phyloP scores from a whole-genome alignment of 2,329 filamentous ascomycete species.

The Grosmannia clavigera region DNA sequence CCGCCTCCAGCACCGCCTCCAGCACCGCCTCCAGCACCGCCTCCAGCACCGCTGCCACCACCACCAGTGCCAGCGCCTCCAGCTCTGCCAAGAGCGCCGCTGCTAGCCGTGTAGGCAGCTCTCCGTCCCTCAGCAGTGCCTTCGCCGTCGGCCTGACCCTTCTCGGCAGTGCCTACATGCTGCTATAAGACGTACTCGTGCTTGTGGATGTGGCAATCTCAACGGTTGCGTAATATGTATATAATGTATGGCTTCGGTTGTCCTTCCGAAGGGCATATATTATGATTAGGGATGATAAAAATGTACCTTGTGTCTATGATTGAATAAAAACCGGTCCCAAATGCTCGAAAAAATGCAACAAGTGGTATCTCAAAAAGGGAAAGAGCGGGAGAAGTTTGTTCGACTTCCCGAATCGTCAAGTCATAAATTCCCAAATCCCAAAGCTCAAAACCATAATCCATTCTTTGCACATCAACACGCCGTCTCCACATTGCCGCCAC shows the following conservation, averaged over 20 bases:
- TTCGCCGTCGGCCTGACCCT: slow-evolving; percentile 2
- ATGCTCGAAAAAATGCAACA: not conserved
- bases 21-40: slow-evolving; percentile 4
- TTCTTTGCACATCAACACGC: not conserved
- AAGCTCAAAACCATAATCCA: not conserved
- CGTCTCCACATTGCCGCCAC: slow-evolving; percentile 4
- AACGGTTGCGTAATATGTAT: not conserved
- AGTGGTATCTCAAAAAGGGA: not conserved
- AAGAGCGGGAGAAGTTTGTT: not conserved
- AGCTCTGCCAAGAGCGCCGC: slow-evolving; percentile 5
- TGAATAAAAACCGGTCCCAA: not conserved
- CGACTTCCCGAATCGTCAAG: too few relatives aligned
- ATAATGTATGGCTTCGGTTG: too few relatives aligned
- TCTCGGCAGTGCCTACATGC: slow-evolving; percentile 7
- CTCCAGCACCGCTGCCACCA: slow-evolving; percentile 10
- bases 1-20: slow-evolving; percentile 5
- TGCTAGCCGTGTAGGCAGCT: not conserved
- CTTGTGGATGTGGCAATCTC: not conserved
- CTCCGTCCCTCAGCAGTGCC: slow-evolving; percentile 4
- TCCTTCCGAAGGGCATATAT: too few relatives aligned
- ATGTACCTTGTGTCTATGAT: too few relatives aligned
- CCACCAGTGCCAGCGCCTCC: slow-evolving; percentile 2
- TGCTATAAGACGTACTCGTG: slow-evolving; percentile 4
- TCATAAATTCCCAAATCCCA: too few relatives aligned
- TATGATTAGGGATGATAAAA: too few relatives aligned